Conservation (phyloP, 2,329 filamentous ascomycete species). For the Fusarium tanahbumbuense region DNA sequence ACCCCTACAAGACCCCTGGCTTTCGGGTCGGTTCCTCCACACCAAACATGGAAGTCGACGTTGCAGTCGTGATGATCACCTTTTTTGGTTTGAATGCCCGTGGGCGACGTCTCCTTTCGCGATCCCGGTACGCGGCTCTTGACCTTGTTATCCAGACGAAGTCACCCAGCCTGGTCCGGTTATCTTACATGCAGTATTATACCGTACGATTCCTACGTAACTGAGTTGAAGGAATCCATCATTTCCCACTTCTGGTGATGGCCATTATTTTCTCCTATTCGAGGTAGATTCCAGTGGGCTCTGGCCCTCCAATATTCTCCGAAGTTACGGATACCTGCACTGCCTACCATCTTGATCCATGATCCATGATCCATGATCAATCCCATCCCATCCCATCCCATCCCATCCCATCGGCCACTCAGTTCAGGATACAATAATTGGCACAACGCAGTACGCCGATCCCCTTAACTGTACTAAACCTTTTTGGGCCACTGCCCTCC, state of each 20-base stretch:
- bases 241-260: background rate
- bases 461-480: background rate
- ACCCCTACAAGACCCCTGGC: conserved; percentile 2
- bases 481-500: background rate
- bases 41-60: conserved; percentile 14
- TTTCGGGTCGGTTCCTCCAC: conserved; percentile 25
- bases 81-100: conserved; percentile 9
- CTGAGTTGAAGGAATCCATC: background rate
- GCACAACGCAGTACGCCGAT: background rate
- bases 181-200: background rate
- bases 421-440: background rate
- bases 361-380: background rate
- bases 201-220: background rate
- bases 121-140: conserved; percentile 14
- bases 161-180: background rate
- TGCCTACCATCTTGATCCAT: background rate
- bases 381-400: background rate
- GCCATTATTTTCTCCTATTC: conserved; percentile 24
- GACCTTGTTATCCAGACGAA: background rate
- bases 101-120: conserved; percentile 12
- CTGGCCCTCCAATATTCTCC: background rate
- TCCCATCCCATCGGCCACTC: background rate
- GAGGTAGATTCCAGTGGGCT: conserved; percentile 6
- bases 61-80: conserved; percentile 19
- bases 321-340: background rate